Conservation (phyloP, 495 filamentous ascomycete species). For the Podospora sp. region DNA sequence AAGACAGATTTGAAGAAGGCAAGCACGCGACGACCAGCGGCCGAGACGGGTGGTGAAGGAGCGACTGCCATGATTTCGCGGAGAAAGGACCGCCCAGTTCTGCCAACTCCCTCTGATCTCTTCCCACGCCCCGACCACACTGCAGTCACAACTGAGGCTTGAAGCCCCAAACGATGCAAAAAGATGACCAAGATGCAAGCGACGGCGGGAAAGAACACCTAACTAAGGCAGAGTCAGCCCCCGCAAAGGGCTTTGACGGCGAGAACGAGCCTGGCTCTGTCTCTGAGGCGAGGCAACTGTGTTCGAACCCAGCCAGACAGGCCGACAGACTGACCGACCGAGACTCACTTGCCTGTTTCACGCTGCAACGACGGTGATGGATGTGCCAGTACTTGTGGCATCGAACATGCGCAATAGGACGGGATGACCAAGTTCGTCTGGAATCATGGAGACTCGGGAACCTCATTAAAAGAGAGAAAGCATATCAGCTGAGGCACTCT, state of each 20-base stretch:
- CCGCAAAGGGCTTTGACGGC: not conserved
- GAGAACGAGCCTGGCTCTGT: not conserved
- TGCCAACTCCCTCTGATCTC: not conserved
- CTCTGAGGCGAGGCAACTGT: conserved; percentile 2
- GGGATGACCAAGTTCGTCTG: not conserved
- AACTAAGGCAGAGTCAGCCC: conserved; percentile 2
- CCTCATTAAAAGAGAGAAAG: conserved; percentile 1
- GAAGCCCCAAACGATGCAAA: not conserved
- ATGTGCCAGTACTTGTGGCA: not conserved
- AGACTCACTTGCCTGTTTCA: conserved; percentile 4
- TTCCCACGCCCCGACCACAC: conserved; percentile 11
- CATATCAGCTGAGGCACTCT: not conserved
- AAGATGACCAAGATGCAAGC: not conserved
- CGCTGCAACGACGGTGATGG: not conserved
- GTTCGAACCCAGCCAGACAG: not conserved
- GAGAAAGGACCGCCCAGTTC: conserved; percentile 4
- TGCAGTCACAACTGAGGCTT: conserved; percentile 12
- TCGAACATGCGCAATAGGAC: not conserved
- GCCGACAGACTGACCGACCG: not conserved
- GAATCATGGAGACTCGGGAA: not conserved
- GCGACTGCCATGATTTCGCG: conserved; percentile 33
- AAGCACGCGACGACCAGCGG: conserved; percentile 29
- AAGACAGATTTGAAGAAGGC: conserved; percentile 33
- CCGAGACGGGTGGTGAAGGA: conserved; percentile 28
- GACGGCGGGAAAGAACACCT: not conserved